Conservation (phyloP, 495 filamentous ascomycete genomes). For the Letharia lupina region DNA sequence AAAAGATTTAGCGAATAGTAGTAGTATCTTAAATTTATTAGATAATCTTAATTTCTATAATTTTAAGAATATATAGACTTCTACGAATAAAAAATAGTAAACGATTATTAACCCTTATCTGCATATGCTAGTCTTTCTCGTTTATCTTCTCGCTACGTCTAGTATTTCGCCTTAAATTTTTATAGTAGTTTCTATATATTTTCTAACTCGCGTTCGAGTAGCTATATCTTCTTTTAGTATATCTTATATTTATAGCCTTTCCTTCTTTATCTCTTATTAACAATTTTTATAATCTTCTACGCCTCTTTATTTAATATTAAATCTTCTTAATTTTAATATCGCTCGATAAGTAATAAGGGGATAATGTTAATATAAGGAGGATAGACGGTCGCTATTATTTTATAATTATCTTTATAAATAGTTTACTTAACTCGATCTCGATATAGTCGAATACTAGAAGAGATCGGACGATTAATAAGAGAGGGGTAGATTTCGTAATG, state of each 20-base stretch:
- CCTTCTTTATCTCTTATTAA: conserved; percentile 1
- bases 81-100: background rate
- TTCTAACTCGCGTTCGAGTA: conserved; percentile 7
- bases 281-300: conserved; percentile 5
- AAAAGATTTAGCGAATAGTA: background rate
- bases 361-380: background rate
- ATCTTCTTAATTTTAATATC: background rate
- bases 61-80: background rate
- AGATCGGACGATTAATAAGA: no score
- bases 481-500: no score
- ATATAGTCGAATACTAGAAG: no score
- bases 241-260: conserved; percentile 14
- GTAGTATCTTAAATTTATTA: background rate
- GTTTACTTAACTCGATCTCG: no score
- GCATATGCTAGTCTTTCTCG: background rate
- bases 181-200: conserved; percentile 4
- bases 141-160: background rate
- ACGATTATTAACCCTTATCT: conserved; percentile 1
- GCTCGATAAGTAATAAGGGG: background rate
- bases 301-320: conserved; percentile 3
- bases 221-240: conserved; percentile 8
- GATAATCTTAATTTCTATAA: background rate
- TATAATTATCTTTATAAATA: background rate
- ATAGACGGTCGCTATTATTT: background rate
- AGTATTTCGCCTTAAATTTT: conserved; percentile 3